These are phyloP conservation scores for Leucocoprinus leucothites DNA, from an alignment of 768 basidiomycete genomes.

Conservation along the genomic window DNA sequence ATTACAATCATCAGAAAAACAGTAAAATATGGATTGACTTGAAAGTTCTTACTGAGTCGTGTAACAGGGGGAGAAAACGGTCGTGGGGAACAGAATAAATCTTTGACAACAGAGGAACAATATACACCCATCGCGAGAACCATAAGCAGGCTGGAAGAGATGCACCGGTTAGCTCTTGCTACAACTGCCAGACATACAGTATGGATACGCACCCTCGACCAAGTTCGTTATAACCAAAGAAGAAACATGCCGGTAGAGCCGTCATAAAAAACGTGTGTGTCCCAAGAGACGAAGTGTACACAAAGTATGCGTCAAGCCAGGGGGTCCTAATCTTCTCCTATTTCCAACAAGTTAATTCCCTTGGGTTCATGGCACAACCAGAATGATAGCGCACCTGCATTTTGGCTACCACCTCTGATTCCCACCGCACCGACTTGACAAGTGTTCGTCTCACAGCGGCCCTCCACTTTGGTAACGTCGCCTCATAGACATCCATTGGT, in stretches of 20 bases:
- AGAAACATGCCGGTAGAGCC: conserved; percentile 80
- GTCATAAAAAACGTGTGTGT: conserved; percentile 96
- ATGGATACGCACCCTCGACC: conserved; percentile 67
- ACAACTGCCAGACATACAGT: neutral
- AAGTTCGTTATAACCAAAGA: conserved; percentile 75
- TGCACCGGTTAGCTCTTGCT: neutral
- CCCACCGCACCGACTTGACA: conserved; percentile 49
- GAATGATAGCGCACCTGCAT: conserved; percentile 53
- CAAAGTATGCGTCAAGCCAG: conserved; percentile 77
- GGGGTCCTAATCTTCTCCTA: conserved; percentile 57
- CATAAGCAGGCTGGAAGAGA: conserved; percentile 50
- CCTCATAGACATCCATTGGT: conserved; percentile 59
- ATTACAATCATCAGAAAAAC: neutral
- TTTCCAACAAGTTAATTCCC: conserved; percentile 2
- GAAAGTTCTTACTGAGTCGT: conserved; percentile 64
- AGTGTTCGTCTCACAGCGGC: conserved; percentile 54
- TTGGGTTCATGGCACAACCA: neutral
- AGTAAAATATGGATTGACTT: neutral
- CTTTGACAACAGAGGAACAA: conserved; percentile 83
- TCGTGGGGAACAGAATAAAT: conserved; percentile 85
- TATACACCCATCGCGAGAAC: conserved; percentile 82
- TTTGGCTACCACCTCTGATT: conserved; percentile 57
- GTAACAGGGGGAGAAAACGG: conserved; percentile 90
- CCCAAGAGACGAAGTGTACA: conserved; percentile 75
- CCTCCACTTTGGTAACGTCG: conserved; percentile 63